phyloP scores from a whole-genome alignment of 441 rosid species.

The Kokia cookei region DNA sequence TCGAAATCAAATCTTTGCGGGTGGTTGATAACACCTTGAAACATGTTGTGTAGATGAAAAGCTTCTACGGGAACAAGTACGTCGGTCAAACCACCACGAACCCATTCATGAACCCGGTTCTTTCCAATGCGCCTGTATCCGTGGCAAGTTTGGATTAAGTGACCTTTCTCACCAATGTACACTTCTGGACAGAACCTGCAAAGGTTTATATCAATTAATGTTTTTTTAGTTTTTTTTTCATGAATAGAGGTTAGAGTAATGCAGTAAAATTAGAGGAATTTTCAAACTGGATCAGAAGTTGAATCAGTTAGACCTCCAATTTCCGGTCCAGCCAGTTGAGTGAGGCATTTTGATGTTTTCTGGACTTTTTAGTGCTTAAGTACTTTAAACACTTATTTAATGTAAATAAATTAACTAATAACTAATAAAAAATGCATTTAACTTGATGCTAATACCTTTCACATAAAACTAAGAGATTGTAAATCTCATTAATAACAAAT shows the following conservation, averaged over 20 bases:
- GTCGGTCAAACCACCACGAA: slow-evolving; percentile 57
- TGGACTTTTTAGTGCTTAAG: not conserved
- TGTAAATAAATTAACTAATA: not conserved
- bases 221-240: not conserved
- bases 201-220: not conserved
- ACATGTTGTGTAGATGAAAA: slow-evolving; percentile 48
- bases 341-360: not conserved
- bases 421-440: not conserved
- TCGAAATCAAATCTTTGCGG: slow-evolving; percentile 66
- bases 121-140: slow-evolving; percentile 57
- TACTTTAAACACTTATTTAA: not conserved
- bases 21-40: slow-evolving; percentile 59
- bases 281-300: not conserved
- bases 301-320: not conserved
- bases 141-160: slow-evolving; percentile 65
- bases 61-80: slow-evolving; percentile 62
- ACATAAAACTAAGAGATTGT: not conserved
- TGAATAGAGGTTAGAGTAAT: not conserved
- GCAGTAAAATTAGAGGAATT: not conserved
- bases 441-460: not conserved
- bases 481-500: not conserved
- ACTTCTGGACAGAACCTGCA: slow-evolving; percentile 83
- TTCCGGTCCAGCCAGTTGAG: not conserved
- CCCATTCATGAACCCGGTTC: slow-evolving; percentile 76
- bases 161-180: slow-evolving; percentile 71